These are phyloP conservation scores for Pseudotsuga menziesii DNA, from an alignment of 75 land plant genomes.

Conservation along the genomic window DNA sequence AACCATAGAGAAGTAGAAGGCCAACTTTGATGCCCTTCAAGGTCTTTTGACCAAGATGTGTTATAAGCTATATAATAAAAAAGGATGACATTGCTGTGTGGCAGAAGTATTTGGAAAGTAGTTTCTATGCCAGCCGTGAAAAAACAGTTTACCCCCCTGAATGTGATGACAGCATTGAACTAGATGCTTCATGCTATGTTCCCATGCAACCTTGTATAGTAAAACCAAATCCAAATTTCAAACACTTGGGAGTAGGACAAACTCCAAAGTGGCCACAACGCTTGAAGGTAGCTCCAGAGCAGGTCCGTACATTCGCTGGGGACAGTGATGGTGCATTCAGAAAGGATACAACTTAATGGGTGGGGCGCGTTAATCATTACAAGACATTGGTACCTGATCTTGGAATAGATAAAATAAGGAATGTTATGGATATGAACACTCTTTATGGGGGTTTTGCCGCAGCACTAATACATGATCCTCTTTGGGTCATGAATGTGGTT, in stretches of 20 bases:
- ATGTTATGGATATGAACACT: constrained; percentile 98
- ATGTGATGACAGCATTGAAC: constrained; percentile 81
- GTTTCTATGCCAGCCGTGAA: constrained; percentile 56
- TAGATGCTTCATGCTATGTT: constrained; percentile 78
- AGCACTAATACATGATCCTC: constrained; percentile 54
- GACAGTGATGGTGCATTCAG: constrained; percentile 53
- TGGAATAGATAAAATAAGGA: constrained; percentile 60
- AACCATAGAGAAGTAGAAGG: constrained; percentile 59
- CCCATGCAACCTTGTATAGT: constrained; percentile 27
- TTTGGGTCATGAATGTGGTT: constrained; percentile 97
- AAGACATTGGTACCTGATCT: constrained; percentile 64
- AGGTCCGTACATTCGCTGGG: constrained; percentile 41
- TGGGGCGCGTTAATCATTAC: constrained; percentile 58
- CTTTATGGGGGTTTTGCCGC: constrained; percentile 88
- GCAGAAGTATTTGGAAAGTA: constrained; percentile 69
- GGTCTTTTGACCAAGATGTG: constrained; percentile 61
- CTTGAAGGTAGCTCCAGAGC: constrained; percentile 51
- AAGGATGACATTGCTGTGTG: constrained; percentile 90
- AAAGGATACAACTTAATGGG: constrained; percentile 66
- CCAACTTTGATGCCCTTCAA: constrained; percentile 56
- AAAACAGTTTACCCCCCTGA: constrained; percentile 56
- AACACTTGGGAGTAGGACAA: constrained; percentile 44
- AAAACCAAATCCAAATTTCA: constrained; percentile 27
- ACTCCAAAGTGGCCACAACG: constrained; percentile 79
- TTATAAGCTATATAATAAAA: constrained; percentile 57